Evolutionary conservation across 805 yeast genomes (phyloP), one percentile per base, ranked within the genome.

Genomic region (Nakazawaea ambrosiae): DNA sequence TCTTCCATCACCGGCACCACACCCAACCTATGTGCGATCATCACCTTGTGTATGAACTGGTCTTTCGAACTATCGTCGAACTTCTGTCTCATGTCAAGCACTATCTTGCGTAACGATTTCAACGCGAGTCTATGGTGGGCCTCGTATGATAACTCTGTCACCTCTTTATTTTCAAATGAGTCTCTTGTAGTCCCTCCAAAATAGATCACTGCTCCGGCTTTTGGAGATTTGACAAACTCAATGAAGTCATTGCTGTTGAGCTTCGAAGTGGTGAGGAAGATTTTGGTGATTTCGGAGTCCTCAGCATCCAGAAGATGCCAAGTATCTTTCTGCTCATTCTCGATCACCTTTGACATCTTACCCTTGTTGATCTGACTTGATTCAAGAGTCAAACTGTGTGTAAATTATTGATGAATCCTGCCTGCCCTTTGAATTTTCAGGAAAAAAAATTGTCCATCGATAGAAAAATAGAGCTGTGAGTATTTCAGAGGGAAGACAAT

Each of bases 171-270:
- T 16, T 61, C 66, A 45, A 68, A 63, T 16, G 51, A 51, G 45
- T 67, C 66, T 38, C 77, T 52, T 6, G 78, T 72, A 9, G 67
- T 67, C 1, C 78, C 78, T 4, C 67, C 70, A 53, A 72, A 72
- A 31, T 60, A 55, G 4, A 71, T 63, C 4, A 69, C 59, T 0
- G 76, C 77, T 1, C 78, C 78, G 0, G 75, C 68, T 18, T 49
- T 40, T 3, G 65, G 62, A 14, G 57, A 44, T 38, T 61, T 61
- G n/a, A 65, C 75, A 49, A 65, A 69, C 4, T 59, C 51, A 8
- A 63, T 34, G 5, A 53, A 51, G 8, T 47, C 48, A 5, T 20
- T 27, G 2, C 51, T 19, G 9, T 45, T 34, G 14, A 63, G 41
- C 3, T 31, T 26, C 4, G 42, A 30, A 1, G 47, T 36, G 0